Conservation (phyloP, 139 green algal genomes). For the Chlorella sp. region DNA sequence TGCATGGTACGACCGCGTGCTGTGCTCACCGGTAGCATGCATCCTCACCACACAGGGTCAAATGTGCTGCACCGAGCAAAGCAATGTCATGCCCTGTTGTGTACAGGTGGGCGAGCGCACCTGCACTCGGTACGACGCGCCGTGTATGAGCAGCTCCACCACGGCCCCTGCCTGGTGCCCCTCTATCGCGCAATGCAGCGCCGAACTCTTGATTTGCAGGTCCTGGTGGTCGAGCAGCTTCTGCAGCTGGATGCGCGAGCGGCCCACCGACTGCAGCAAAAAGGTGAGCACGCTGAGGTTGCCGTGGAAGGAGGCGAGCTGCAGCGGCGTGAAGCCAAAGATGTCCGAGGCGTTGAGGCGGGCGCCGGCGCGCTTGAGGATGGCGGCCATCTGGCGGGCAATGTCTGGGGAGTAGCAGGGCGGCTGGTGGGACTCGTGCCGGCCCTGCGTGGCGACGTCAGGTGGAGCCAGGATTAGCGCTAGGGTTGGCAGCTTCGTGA, state of each 20-base stretch:
- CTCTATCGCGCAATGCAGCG: constrained; percentile 11
- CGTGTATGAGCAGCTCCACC: constrained; percentile 1
- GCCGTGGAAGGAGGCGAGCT: constrained; percentile 10
- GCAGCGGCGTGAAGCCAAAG: constrained; percentile 9
- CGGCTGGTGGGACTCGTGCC: not conserved
- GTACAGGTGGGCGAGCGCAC: not conserved
- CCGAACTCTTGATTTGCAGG: not conserved
- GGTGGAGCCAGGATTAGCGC: too few relatives aligned
- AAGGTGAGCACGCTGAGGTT: not conserved
- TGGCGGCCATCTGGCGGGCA: not conserved
- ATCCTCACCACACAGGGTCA: not conserved
- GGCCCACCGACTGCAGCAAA: not conserved
- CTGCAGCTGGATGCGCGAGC: not conserved
- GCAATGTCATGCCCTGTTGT: not conserved
- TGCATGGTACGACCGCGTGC: not conserved
- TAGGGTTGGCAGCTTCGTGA: too few relatives aligned
- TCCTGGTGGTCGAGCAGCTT: not conserved
- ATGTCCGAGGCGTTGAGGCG: not conserved
- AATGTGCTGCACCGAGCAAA: not conserved
- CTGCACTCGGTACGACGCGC: not conserved
- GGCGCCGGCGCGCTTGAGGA: not conserved
- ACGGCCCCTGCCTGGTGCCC: constrained; percentile 1
- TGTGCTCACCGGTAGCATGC: not conserved
- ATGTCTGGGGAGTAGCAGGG: not conserved
- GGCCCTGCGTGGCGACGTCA: not conserved